Evolutionary conservation across 75 land plant genomes (phyloP).

Genomic region (Sequoia sempervirens): DNA sequence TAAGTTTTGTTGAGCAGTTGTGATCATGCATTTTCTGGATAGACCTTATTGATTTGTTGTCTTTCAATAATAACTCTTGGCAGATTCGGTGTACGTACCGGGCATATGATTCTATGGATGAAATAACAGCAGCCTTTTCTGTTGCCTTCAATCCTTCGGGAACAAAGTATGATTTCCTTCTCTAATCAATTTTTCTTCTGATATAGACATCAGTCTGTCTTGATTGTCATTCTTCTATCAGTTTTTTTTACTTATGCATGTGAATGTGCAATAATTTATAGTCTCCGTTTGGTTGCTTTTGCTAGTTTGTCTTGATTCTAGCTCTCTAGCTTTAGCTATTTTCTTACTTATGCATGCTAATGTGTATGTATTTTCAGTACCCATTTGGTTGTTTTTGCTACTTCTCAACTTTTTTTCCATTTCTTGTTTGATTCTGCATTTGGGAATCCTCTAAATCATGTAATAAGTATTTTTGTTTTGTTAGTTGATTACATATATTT

Average conservation of each 20-base stretch:
- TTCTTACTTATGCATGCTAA: background rate
- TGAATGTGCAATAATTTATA: background rate
- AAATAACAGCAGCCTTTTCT: constrained; percentile 92
- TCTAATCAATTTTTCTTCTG: background rate
- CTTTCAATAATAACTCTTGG: background rate
- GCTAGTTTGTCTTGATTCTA: background rate
- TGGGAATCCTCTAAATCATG: background rate
- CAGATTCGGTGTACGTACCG: constrained; percentile 98
- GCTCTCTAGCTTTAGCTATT: background rate
- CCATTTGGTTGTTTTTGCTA: background rate
- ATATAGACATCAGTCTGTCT: background rate
- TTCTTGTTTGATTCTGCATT: background rate
- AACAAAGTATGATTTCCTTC: constrained; percentile 45
- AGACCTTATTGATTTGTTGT: background rate
- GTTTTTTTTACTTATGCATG: background rate
- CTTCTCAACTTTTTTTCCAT: background rate
- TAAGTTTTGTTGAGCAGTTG: background rate
- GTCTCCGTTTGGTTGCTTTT: background rate
- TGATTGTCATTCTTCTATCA: background rate
- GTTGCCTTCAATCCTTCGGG: constrained; percentile 78
- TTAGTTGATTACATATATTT: background rate
- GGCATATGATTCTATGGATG: constrained; percentile 99
- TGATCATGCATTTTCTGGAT: background rate
- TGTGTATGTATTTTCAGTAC: background rate
- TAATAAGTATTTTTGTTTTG: background rate